These are phyloP conservation scores for Xylaria sp. DNA, from an alignment of 2,329 filamentous ascomycete genomes.

Conservation along the genomic window DNA sequence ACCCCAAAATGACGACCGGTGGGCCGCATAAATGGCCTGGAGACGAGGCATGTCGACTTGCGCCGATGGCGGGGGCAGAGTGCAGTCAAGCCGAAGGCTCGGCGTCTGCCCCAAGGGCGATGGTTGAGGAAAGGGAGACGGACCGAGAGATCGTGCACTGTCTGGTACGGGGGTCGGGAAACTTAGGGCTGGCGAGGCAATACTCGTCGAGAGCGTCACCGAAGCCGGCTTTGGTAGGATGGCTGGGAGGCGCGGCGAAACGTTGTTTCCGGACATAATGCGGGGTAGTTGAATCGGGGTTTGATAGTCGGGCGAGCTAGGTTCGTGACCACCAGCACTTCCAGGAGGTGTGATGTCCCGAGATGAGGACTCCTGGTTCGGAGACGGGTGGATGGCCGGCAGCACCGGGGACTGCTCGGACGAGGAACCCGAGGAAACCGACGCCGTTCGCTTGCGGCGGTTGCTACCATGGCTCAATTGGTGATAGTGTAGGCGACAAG, in stretches of 20 bases:
- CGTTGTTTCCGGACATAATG: conserved; percentile 58
- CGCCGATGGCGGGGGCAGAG: conserved; percentile 53
- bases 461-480: conserved; percentile 85
- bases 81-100: conserved; percentile 70
- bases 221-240: conserved; percentile 73
- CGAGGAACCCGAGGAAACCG: conserved; percentile 73
- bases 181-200: conserved; percentile 51
- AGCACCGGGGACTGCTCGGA: conserved; percentile 63
- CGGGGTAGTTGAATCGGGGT: conserved; percentile 62
- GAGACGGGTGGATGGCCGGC: conserved; percentile 59
- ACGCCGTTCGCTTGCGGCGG: conserved; percentile 79
- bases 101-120: conserved; percentile 53
- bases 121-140: conserved; percentile 56
- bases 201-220: conserved; percentile 56
- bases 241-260: conserved; percentile 64
- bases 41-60: conserved; percentile 73
- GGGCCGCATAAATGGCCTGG: conserved; percentile 73
- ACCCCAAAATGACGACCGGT: conserved; percentile 78
- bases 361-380: conserved; percentile 60
- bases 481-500: conserved; percentile 87
- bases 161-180: conserved; percentile 56
- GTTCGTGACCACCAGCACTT: conserved; percentile 57
- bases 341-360: conserved; percentile 61
- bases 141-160: conserved; percentile 55
- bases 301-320: conserved; percentile 56